Base-by-base conservation (phyloP, 179 eudicot species). In the Heliamphora pulchella region DNA sequence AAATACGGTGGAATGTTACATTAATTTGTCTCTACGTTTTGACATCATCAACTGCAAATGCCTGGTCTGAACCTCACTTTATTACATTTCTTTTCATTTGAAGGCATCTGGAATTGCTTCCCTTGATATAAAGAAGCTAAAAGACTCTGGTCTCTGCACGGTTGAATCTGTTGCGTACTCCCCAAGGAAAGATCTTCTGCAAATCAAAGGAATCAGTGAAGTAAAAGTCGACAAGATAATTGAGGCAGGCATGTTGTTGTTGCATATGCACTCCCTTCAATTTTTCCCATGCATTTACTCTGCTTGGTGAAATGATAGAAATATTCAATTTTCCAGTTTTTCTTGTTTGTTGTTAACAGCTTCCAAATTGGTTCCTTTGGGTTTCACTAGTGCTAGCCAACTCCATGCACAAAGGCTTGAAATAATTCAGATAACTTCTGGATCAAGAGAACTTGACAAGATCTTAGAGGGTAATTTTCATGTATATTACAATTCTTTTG, bases 151-250 rank as follows among this genome's bases (percentile, higher is more conserved):
- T 79, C 84, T 93, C 59, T 88, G 94, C 86, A 95, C 98, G 64
- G 98, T 95, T 77, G 98, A 95, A 85, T 81, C 98, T 82, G 96
- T 95, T 80, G 96, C 90, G 57, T 95, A 89, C 83, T 87, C 97
- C 85, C 98, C 98, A 17, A 90, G 98, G 80, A 95, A 95, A 84
- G 98, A 95, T 50, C 98, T 95, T 86, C 89, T 95, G 72, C 98
- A 85, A 71, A 95, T 95, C 69, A 95, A 95, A 85, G 98, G 98
- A 84, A 95, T 95, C 71, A 95, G 98, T 72, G 98, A 95, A 71
- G 97, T 98, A 44, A 95, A 95, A 87, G 98, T 93, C 78, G 98
- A 95, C 85, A 95, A 95, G 80, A 93, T 95, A 77, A 87, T 95
- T 77, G 98, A 95, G 87, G 98, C 98, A 80, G 98, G 98, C 87